A percentile compares a stretch with the other conserved stretches of the same genome.
Evolutionary conservation across 108 stramenopile genomes (phyloP).

Genomic region (Cyclotella kingstonii): DNA sequence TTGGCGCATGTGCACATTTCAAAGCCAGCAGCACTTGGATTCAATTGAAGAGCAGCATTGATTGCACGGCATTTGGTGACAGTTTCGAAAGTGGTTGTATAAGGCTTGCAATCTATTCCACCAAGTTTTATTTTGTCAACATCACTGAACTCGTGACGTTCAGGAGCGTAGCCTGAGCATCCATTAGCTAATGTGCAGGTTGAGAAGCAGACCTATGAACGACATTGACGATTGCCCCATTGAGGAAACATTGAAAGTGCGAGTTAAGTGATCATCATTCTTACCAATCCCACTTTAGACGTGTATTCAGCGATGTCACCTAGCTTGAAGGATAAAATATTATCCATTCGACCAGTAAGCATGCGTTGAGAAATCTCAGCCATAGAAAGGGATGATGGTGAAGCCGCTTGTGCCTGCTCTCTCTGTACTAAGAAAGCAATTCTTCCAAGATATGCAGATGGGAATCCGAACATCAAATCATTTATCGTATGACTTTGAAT

Average conservation of each 20-base stretch:
- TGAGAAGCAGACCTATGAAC: constrained; percentile 26
- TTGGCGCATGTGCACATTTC: constrained; percentile 45
- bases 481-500: constrained; percentile 50
- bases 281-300: constrained; percentile 37
- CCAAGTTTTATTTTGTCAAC: constrained; percentile 49
- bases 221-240: neutral
- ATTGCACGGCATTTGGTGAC: constrained; percentile 36
- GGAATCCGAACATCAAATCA: constrained; percentile 51
- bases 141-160: constrained; percentile 40
- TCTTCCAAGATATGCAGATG: constrained; percentile 48
- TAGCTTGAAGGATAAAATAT: constrained; percentile 35
- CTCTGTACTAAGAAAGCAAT: constrained; percentile 32
- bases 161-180: constrained; percentile 43
- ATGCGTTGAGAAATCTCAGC: constrained; percentile 36
- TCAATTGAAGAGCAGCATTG: constrained; percentile 22
- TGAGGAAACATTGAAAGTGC: neutral
- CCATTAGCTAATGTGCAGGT: constrained; percentile 21
- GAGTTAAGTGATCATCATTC: neutral
- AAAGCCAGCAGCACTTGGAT: constrained; percentile 29
- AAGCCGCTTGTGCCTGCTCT: constrained; percentile 24
- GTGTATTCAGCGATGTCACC: constrained; percentile 47
- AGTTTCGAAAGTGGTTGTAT: constrained; percentile 46
- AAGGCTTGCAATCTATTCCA: constrained; percentile 51
- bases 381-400: constrained; percentile 10
- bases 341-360: constrained; percentile 46